These are phyloP conservation scores for Escovopsis sp. DNA, from an alignment of 2,329 filamentous ascomycete genomes.

Conservation along the genomic window DNA sequence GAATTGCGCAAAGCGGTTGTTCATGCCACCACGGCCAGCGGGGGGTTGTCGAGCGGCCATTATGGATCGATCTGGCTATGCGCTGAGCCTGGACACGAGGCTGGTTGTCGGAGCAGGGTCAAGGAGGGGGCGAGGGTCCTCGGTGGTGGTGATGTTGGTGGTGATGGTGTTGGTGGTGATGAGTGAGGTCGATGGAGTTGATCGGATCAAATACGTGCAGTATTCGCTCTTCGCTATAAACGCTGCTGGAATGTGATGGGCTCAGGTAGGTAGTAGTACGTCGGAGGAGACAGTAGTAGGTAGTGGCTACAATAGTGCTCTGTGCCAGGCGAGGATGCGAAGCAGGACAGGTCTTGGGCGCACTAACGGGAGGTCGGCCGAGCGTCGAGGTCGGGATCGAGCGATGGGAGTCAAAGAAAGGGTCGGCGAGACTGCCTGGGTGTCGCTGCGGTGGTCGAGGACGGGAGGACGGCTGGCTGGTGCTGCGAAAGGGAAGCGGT, in stretches of 20 bases:
- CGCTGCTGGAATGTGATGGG: too few species aligned
- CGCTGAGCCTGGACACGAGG: constrained; percentile 5
- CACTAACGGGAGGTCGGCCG: not conserved
- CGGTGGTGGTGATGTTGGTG: not conserved
- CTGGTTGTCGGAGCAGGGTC: not conserved
- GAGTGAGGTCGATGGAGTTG: constrained; percentile 1
- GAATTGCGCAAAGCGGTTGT: constrained; percentile 94
- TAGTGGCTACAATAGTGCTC: too few species aligned
- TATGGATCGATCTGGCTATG: constrained; percentile 19
- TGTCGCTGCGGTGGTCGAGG: constrained; percentile 5
- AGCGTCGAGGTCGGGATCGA: not conserved
- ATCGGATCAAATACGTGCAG: not conserved
- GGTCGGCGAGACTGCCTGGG: constrained; percentile 4
- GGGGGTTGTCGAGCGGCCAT: constrained; percentile 76
- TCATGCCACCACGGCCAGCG: constrained; percentile 45
- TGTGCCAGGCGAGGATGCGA: not conserved
- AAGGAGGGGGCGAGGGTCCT: not conserved
- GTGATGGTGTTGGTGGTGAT: not conserved
- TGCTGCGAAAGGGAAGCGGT: not conserved
- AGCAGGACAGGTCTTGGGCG: not conserved
- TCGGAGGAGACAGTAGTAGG: not conserved
- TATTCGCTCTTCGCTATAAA: too few species aligned
- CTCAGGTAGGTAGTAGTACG: not conserved
- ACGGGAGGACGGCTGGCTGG: not conserved
- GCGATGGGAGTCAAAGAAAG: not conserved